phyloP scores from a whole-genome alignment of 805 yeast genomes.

The Hagleromyces aurorensis region DNA sequence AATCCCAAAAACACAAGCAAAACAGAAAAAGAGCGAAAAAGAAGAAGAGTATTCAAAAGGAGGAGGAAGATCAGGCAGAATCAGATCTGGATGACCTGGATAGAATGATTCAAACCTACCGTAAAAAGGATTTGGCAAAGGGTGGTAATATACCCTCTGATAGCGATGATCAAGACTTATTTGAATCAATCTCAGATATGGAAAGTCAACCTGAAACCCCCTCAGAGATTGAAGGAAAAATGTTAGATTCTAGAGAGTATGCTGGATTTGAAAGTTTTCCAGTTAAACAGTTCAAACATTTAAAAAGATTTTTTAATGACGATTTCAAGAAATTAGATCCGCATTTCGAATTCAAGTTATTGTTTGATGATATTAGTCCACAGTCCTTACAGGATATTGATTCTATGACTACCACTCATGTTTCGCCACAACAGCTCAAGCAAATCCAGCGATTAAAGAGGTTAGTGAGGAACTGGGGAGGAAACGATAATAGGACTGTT shows the following conservation, averaged over 20 bases:
- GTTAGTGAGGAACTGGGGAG: constrained; percentile 78
- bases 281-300: constrained; percentile 7
- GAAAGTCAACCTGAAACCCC: constrained; percentile 38
- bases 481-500: constrained; percentile 59
- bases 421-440: constrained; percentile 58
- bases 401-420: constrained; percentile 59
- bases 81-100: constrained; percentile 39
- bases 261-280: constrained; percentile 21
- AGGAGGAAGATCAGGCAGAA: constrained; percentile 9
- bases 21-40: constrained; percentile 23
- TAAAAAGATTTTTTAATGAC: constrained; percentile 15
- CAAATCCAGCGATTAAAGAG: constrained; percentile 47
- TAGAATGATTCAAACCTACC: constrained; percentile 40
- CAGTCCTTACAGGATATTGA: constrained; percentile 70
- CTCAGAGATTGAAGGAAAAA: constrained; percentile 22
- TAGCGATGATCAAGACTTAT: constrained; percentile 30
- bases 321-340: constrained; percentile 52
- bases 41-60: constrained; percentile 14
- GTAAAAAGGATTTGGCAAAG: constrained; percentile 16
- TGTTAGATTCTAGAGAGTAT: constrained; percentile 31
- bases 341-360: constrained; percentile 59
- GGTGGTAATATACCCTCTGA: constrained; percentile 18
- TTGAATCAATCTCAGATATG: too few relatives aligned
- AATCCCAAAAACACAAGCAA: constrained; percentile 25
- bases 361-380: constrained; percentile 64